phyloP scores from a whole-genome alignment of 257 asterid species.

The Nyctanthes arbortristis region DNA sequence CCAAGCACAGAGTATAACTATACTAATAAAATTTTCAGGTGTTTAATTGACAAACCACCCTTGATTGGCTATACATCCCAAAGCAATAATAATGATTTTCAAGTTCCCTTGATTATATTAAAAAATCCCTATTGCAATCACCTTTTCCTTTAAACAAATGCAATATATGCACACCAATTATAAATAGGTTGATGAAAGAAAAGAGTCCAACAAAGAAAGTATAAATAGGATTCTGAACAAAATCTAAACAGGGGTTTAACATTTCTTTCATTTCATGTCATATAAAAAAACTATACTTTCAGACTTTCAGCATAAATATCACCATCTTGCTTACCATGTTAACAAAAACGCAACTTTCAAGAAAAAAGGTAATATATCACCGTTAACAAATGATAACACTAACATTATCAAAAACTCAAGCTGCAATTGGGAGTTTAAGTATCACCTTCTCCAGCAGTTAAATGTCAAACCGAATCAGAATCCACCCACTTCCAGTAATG shows the following conservation, averaged over 20 bases:
- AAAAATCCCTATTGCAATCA: background rate
- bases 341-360: slow-evolving; percentile 12
- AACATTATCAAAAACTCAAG: slow-evolving; percentile 33
- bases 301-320: background rate
- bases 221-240: background rate
- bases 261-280: background rate
- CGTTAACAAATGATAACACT: slow-evolving; percentile 15
- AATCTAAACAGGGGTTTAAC: background rate
- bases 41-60: background rate
- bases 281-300: background rate
- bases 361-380: background rate
- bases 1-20: background rate
- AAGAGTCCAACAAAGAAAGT: no score
- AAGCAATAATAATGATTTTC: background rate
- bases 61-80: background rate
- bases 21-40: no score
- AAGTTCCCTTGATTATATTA: background rate
- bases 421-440: slow-evolving; percentile 27
- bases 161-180: background rate
- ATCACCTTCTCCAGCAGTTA: slow-evolving; percentile 39
- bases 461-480: slow-evolving; percentile 41
- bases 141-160: background rate
- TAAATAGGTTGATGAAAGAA: background rate
- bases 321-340: slow-evolving; percentile 16
- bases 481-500: slow-evolving; percentile 97